phyloP scores from a whole-genome alignment of 768 basidiomycete genomes.

The Termitomyces sp. region DNA sequence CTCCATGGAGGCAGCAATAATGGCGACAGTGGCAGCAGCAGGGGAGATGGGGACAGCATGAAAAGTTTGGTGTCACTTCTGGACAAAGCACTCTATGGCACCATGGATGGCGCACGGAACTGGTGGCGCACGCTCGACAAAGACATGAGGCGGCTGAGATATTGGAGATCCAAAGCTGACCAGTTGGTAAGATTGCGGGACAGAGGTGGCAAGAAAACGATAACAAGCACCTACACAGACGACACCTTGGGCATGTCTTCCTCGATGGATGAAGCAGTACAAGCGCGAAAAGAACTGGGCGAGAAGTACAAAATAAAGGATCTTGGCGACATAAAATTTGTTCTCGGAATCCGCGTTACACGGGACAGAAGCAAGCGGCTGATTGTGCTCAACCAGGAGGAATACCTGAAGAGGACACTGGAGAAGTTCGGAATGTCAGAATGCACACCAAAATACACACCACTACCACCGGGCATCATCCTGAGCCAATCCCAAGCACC shows the following conservation, averaged over 20 bases:
- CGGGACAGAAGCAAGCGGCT: not conserved
- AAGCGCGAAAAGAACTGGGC: not conserved
- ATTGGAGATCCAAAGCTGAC: conserved; percentile 8
- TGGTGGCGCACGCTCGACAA: not conserved
- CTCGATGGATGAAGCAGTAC: not conserved
- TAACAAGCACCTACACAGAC: conserved; percentile 7
- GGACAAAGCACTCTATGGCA: not conserved
- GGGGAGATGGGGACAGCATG: not conserved
- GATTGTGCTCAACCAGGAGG: not conserved
- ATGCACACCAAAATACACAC: not conserved
- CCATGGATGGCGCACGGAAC: not conserved
- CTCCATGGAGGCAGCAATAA: not conserved
- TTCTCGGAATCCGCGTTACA: not conserved
- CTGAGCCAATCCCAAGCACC: not conserved
- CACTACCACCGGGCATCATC: not conserved
- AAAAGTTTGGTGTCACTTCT: not conserved
- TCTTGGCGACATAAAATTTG: not conserved
- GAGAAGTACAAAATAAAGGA: conserved; percentile 2
- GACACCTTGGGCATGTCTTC: not conserved
- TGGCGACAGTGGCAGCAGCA: no score
- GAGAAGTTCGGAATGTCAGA: not conserved
- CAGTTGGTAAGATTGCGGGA: conserved; percentile 8
- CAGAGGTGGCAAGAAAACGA: conserved; percentile 3
- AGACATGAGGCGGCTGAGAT: not conserved
- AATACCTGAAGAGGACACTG: not conserved